A percentile compares a stretch with the other conserved stretches of the same genome.
phyloP scores from a whole-genome alignment of 345 rosid species.

The Noccaea bulbosa region DNA sequence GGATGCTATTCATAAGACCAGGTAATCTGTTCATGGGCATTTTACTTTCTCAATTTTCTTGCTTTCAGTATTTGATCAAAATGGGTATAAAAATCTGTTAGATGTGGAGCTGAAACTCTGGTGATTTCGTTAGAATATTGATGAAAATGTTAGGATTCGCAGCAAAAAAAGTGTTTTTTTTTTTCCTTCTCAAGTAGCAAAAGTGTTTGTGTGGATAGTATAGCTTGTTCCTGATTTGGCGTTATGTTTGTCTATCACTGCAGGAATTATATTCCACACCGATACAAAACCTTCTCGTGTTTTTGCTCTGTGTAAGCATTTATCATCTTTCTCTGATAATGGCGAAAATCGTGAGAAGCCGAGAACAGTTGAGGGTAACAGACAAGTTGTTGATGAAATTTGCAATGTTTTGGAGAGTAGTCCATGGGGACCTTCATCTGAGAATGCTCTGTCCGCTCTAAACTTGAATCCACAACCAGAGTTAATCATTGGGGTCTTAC shows the following conservation, averaged over 20 bases:
- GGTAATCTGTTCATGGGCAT: slow-evolving; percentile 17
- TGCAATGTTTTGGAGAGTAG: slow-evolving; percentile 62
- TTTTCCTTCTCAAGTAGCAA: neutral
- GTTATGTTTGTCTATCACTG: slow-evolving; percentile 31
- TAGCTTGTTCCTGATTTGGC: slow-evolving; percentile 9
- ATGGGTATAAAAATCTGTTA: neutral
- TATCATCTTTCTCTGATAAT: slow-evolving; percentile 46
- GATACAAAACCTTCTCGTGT: slow-evolving; percentile 33
- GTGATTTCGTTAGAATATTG: neutral
- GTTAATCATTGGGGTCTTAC: slow-evolving; percentile 67
- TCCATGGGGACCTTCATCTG: slow-evolving; percentile 74
- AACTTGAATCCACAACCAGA: slow-evolving; percentile 60
- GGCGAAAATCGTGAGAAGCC: slow-evolving; percentile 45
- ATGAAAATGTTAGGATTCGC: slow-evolving; percentile 2
- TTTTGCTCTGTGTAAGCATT: slow-evolving; percentile 37
- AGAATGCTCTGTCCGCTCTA: slow-evolving; percentile 57
- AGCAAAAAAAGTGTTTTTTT: neutral
- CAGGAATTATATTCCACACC: slow-evolving; percentile 45
- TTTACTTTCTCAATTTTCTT: neutral
- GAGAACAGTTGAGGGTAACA: slow-evolving; percentile 43
- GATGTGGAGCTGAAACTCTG: neutral
- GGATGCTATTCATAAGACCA: slow-evolving; percentile 33
- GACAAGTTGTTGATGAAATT: slow-evolving; percentile 54
- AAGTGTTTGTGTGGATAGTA: neutral
- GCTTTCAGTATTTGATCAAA: neutral